Conservation (phyloP, 1,284 basidiomycete species). For the Termitomyces sp. region DNA sequence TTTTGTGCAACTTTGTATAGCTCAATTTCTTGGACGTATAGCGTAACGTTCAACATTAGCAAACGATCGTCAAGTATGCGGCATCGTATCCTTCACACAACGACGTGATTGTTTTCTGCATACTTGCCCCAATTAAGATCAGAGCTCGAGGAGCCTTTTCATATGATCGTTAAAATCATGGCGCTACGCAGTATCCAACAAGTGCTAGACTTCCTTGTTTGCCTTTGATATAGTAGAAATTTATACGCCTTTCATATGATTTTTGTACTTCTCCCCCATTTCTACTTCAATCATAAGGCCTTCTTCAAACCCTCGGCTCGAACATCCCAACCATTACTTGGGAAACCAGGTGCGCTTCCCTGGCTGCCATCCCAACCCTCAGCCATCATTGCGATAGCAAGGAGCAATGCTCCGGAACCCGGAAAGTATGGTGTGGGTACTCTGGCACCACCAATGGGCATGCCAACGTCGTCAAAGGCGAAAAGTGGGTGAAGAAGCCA, state of each 20-base stretch:
- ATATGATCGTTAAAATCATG: not conserved
- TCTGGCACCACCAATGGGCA: slow-evolving; percentile 53
- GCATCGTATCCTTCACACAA: not conserved
- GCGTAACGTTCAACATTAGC: not conserved
- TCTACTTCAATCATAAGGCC: slow-evolving; percentile 27
- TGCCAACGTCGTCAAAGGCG: slow-evolving; percentile 54
- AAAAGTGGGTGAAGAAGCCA: slow-evolving; percentile 53
- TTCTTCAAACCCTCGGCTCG: slow-evolving; percentile 38
- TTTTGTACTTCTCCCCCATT: not conserved
- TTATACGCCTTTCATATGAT: not conserved
- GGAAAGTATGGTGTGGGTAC: slow-evolving; percentile 62
- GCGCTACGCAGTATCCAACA: not conserved
- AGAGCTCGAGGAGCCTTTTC: not conserved
- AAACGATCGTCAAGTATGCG: not conserved
- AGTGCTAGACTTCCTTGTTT: not conserved
- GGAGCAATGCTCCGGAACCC: slow-evolving; percentile 46
- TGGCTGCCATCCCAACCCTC: slow-evolving; percentile 48
- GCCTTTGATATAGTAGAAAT: not conserved
- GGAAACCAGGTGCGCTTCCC: slow-evolving; percentile 42
- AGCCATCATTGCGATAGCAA: slow-evolving; percentile 54
- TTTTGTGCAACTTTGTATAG: not conserved
- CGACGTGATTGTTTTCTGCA: too few relatives aligned
- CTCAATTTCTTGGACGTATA: not conserved
- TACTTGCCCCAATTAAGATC: not conserved
- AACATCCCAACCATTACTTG: slow-evolving; percentile 41